Percentiles rank a stretch among this genome's conserved stretches.
These are phyloP conservation scores for Colletotrichum lentis DNA, from an alignment of 2,329 filamentous ascomycete species.

Conservation along the genomic window DNA sequence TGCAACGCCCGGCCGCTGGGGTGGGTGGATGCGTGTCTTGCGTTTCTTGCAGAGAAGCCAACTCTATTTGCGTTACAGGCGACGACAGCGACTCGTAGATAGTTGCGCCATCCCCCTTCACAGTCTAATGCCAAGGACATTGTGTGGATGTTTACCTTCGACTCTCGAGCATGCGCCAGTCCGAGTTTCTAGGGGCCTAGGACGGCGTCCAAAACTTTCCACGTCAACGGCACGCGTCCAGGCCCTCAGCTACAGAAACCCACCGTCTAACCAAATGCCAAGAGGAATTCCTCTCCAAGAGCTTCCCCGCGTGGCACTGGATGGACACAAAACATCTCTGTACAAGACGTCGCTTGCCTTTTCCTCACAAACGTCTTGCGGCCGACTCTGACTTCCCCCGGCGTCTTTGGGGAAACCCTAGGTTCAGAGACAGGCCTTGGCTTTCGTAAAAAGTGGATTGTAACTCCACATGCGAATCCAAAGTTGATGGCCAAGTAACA, in stretches of 20 bases:
- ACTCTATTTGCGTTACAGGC: slow-evolving; percentile 10
- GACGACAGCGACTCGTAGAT: slow-evolving; percentile 10
- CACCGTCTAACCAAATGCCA: slow-evolving; percentile 11
- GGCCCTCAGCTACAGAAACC: slow-evolving; percentile 7
- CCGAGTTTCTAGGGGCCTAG: background rate
- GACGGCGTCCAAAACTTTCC: background rate
- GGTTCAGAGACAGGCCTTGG: background rate
- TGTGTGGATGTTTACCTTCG: background rate
- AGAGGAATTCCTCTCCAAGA: background rate
- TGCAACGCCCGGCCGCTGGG: slow-evolving; percentile 1
- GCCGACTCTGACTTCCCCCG: background rate
- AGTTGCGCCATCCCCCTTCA: slow-evolving; percentile 1
- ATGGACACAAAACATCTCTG: slow-evolving; percentile 12
- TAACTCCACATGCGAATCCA: background rate
- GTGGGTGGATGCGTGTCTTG: background rate
- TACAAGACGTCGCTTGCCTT: slow-evolving; percentile 13
- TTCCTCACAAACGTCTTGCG: background rate
- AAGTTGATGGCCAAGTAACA: background rate
- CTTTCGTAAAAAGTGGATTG: background rate
- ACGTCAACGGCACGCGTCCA: background rate
- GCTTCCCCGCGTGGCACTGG: slow-evolving; percentile 53
- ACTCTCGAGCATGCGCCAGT: background rate
- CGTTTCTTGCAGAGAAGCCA: background rate
- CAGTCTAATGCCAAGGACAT: no score
- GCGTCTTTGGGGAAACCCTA: background rate